phyloP scores from a whole-genome alignment of 495 filamentous ascomycete species.

The Xylaria venustula region DNA sequence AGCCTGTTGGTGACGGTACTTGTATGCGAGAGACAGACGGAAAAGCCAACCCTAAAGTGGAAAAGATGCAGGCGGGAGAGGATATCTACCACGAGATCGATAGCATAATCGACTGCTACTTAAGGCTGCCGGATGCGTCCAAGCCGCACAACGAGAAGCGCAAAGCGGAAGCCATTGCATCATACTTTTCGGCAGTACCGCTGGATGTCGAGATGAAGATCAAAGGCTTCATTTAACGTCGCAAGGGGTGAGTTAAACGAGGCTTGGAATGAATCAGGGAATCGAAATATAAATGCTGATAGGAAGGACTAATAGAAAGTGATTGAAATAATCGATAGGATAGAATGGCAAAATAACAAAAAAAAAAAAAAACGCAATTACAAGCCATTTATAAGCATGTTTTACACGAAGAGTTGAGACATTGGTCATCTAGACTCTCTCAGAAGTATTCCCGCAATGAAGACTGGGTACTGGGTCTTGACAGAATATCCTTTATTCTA shows the following conservation, averaged over 20 bases:
- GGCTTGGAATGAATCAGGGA: not conserved
- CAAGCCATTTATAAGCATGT: too few species aligned
- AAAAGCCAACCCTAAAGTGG: not conserved
- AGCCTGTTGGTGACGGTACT: not conserved
- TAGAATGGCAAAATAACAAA: too few species aligned
- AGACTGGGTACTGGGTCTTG: too few species aligned
- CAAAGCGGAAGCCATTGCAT: constrained; percentile 4
- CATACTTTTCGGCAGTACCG: constrained; percentile 13
- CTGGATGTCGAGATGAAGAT: constrained; percentile 17
- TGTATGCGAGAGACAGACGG: not conserved
- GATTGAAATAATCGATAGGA: not conserved
- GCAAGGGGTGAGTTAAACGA: not conserved
- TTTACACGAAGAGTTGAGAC: too few species aligned
- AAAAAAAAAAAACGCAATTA: not conserved
- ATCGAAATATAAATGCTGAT: too few species aligned
- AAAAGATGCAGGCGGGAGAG: not conserved
- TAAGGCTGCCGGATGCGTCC: not conserved
- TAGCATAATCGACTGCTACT: constrained; percentile 31
- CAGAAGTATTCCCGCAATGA: too few species aligned
- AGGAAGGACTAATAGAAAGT: not conserved
- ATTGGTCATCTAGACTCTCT: too few species aligned
- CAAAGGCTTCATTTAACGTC: constrained; percentile 21
- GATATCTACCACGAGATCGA: constrained; percentile 23
- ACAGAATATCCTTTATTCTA: not conserved
- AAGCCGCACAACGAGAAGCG: constrained; percentile 5